Evolutionary conservation across 2,329 filamentous ascomycete genomes (phyloP).

Genomic region (Pseudogymnoascus sp.): DNA sequence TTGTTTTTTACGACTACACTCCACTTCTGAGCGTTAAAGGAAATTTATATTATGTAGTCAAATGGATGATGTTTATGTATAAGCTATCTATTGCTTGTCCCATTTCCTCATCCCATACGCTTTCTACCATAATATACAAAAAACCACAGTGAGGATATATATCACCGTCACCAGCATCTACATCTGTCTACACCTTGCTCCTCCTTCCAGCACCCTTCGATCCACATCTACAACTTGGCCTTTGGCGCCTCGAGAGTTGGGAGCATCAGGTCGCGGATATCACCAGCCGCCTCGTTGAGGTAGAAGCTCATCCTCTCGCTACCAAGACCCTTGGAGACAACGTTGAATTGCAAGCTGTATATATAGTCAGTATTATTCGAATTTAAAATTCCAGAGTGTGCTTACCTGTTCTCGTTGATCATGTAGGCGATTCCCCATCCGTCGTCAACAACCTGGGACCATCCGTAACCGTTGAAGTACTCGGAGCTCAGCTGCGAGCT

Average conservation of each 20-base stretch:
- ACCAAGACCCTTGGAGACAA: slow-evolving; percentile 87
- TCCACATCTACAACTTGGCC: slow-evolving; percentile 65
- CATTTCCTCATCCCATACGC: neutral
- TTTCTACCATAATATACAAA: neutral
- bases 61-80: neutral
- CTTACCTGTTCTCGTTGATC: slow-evolving; percentile 95
- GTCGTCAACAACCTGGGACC: slow-evolving; percentile 93
- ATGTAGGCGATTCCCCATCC: slow-evolving; percentile 98
- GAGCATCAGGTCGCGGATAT: slow-evolving; percentile 78
- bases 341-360: slow-evolving; percentile 93
- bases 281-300: slow-evolving; percentile 84
- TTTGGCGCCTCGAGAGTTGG: slow-evolving; percentile 73
- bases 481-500: slow-evolving; percentile 87
- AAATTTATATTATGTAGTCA: neutral
- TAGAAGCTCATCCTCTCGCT: slow-evolving; percentile 93
- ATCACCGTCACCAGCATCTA: neutral
- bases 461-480: slow-evolving; percentile 98
- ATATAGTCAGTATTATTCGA: neutral
- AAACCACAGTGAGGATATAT: neutral
- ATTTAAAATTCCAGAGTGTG: neutral
- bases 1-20: too few species aligned
- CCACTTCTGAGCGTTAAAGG: neutral
- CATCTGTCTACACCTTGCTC: neutral
- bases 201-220: neutral
- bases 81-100: slow-evolving; percentile 4